Base-by-base conservation (phyloP, 345 rosid genomes). In the Ceriops decandra region DNA sequence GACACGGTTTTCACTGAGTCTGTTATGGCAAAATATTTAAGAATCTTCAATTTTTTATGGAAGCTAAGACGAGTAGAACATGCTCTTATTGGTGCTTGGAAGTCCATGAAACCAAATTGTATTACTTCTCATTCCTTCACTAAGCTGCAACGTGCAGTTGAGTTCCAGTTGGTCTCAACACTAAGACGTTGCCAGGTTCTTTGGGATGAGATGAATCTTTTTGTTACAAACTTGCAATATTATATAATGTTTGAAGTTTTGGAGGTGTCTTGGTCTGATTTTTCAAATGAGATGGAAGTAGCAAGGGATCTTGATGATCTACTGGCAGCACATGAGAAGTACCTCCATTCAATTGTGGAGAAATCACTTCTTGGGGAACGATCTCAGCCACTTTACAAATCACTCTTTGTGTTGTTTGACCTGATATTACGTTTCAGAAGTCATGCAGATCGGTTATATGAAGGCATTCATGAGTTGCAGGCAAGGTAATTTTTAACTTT, bases 101-200 rank as follows among this genome's bases (percentile, higher is more conserved):
- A 95, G 90, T 87, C 96, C 1, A 91, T 95, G 99, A 95, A 95
- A 78, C 99, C 99, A 59, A 95, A 95, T 71, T 93, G 96, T 71
- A 85, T 91, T 68, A 84, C 98, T 61, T 87, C 96, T 59, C 84
- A 84, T 72, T 85, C 93, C 13, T 91, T 92, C 71, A 79, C 78
- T 51, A 90, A 92, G 82, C 84, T 88, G 76, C 93, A 88, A 71
- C 70, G 69, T 46, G 84, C 87, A 0, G 93, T 91, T 68, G 90
- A 87, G 76, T 61, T 83, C 72, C 96, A 84, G 70, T 79, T 95
- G 66, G 96, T 88, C 74, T 87, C 96, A 64, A 90, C 97, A 10
- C 70, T 90, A 73, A 85, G 99, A 74, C 88, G 80, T 62, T 95
- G 98, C 86, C 99, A 95, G 88, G 99, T 90, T 73, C 87, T 95